These are phyloP conservation scores for Debaryomyces hansenii DNA, from an alignment of 805 yeast species.

Conservation along the genomic window DNA sequence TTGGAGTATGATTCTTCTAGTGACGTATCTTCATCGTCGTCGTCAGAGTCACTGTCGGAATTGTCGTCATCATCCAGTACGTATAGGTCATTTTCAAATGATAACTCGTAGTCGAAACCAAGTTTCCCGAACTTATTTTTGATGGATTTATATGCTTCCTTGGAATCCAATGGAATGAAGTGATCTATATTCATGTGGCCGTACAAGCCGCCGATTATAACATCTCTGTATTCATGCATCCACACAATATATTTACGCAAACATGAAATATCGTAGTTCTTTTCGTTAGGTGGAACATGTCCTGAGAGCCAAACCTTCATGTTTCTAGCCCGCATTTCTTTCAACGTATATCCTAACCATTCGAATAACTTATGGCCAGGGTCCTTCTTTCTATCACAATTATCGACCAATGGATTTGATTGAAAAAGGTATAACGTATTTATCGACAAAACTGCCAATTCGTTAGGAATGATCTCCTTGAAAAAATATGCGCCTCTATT, in stretches of 20 bases:
- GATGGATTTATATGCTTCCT: slow-evolving; percentile 60
- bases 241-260: slow-evolving; percentile 75
- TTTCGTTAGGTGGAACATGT: slow-evolving; percentile 84
- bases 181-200: slow-evolving; percentile 94
- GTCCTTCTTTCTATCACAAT: slow-evolving; percentile 67
- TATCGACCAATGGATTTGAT: slow-evolving; percentile 79
- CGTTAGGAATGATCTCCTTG: slow-evolving; percentile 75
- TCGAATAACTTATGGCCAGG: slow-evolving; percentile 78
- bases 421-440: slow-evolving; percentile 76
- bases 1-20: slow-evolving; percentile 1
- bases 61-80: background rate
- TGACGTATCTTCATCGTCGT: slow-evolving; percentile 17
- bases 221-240: slow-evolving; percentile 80
- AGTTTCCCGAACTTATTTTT: slow-evolving; percentile 14
- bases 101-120: background rate
- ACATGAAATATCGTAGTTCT: slow-evolving; percentile 73
- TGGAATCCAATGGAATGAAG: slow-evolving; percentile 73
- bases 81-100: background rate
- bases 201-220: slow-evolving; percentile 77
- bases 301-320: slow-evolving; percentile 89
- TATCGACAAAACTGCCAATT: slow-evolving; percentile 74
- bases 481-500: slow-evolving; percentile 74
- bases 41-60: slow-evolving; percentile 19
- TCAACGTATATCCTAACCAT: slow-evolving; percentile 75
- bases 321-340: slow-evolving; percentile 67